A percentile compares a stretch with the other conserved stretches of the same genome.
phyloP scores from a whole-genome alignment of 2,329 filamentous ascomycete genomes.

The Geosmithia putterillii region DNA sequence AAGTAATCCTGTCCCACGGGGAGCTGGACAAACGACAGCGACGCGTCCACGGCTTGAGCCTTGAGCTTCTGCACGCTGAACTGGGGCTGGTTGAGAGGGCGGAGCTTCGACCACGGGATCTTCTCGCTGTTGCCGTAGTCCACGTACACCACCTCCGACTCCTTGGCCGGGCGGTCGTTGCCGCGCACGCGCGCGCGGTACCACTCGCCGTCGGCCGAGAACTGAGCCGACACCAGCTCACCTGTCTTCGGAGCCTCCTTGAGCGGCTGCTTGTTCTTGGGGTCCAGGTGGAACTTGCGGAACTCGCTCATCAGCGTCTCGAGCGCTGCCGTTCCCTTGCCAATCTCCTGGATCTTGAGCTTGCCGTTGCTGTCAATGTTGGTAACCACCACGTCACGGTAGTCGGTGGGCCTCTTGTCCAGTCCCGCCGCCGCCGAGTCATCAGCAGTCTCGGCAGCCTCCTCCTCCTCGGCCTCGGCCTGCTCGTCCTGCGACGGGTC shows the following conservation, averaged over 20 bases:
- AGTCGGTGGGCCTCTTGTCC: slow-evolving; percentile 64
- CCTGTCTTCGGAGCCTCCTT: slow-evolving; percentile 74
- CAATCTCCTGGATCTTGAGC: slow-evolving; percentile 85
- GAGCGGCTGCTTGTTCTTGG: slow-evolving; percentile 65
- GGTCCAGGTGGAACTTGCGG: slow-evolving; percentile 78
- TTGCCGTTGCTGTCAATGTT: slow-evolving; percentile 73
- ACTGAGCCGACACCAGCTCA: slow-evolving; percentile 83
- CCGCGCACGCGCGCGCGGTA: slow-evolving; percentile 85
- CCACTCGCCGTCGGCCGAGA: slow-evolving; percentile 83
- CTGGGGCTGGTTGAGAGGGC: slow-evolving; percentile 65
- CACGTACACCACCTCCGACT: slow-evolving; percentile 83
- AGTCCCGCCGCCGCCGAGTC: slow-evolving; percentile 38
- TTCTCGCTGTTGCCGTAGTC: slow-evolving; percentile 95
- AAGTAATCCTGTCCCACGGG: slow-evolving; percentile 76
- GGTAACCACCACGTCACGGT: slow-evolving; percentile 87
- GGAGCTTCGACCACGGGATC: slow-evolving; percentile 72
- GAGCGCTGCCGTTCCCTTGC: slow-evolving; percentile 71
- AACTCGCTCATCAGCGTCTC: slow-evolving; percentile 86
- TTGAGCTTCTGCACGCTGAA: slow-evolving; percentile 76
- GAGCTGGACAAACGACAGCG: slow-evolving; percentile 80
- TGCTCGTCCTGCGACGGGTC: slow-evolving; percentile 77
- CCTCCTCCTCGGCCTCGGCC: slow-evolving; percentile 35
- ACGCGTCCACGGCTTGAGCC: slow-evolving; percentile 76
- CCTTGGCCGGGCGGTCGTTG: slow-evolving; percentile 83
- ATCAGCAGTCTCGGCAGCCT: slow-evolving; percentile 28